phyloP scores from a whole-genome alignment of 331 rosid genomes.

The Acacia pycnantha region DNA sequence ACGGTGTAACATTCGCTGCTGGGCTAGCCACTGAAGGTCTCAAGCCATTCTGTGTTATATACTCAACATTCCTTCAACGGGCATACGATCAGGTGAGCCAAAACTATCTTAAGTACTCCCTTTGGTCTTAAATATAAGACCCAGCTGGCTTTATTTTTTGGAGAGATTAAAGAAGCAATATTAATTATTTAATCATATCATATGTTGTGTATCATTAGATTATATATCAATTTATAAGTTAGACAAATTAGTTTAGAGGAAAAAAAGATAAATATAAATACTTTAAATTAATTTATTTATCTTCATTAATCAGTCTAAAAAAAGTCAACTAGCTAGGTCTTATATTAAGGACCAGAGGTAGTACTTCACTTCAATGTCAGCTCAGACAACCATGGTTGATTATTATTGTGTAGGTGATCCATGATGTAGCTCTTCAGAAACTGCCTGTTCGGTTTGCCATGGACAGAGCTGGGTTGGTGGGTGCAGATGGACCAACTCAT shows the following conservation, averaged over 20 bases:
- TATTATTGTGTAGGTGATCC: slow-evolving; percentile 55
- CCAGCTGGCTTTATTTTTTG: too few species aligned
- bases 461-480: slow-evolving; percentile 83
- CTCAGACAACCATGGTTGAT: neutral
- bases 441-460: slow-evolving; percentile 77
- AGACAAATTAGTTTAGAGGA: too few species aligned
- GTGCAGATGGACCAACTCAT: slow-evolving; percentile 88
- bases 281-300: too few species aligned
- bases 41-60: slow-evolving; percentile 82
- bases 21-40: slow-evolving; percentile 85
- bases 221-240: too few species aligned
- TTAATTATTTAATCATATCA: too few species aligned
- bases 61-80: slow-evolving; percentile 77
- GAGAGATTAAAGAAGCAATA: too few species aligned
- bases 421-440: slow-evolving; percentile 82
- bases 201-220: too few species aligned
- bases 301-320: too few species aligned
- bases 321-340: too few species aligned
- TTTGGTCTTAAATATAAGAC: too few species aligned
- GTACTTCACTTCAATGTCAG: neutral
- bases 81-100: slow-evolving; percentile 78
- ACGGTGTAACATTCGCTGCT: slow-evolving; percentile 80
- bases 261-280: too few species aligned
- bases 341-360: rapidly evolving
- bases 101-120: neutral